A percentile compares a stretch with the other conserved stretches of the same genome.
phyloP scores from a whole-genome alignment of 1,139 yeast species.

The Scheffersomyces lignicola region DNA sequence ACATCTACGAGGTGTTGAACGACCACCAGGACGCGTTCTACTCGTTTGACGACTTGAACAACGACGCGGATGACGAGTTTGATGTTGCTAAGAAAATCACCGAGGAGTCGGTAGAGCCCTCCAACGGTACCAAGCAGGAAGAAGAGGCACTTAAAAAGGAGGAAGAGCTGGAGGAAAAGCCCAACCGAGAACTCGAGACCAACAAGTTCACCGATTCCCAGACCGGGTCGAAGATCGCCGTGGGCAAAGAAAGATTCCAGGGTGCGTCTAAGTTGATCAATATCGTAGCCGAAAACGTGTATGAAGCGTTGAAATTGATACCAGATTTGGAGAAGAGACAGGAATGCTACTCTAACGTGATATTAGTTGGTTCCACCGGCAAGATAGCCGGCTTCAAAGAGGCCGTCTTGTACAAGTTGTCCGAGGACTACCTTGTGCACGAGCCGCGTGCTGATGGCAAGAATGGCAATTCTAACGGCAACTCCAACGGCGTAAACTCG shows the following conservation, averaged over 20 bases:
- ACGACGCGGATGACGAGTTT: conserved; percentile 49
- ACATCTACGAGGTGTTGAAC: conserved; percentile 71
- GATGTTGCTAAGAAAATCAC: conserved; percentile 92
- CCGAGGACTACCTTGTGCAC: conserved; percentile 55
- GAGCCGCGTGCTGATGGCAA: conserved; percentile 30
- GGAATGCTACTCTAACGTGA: conserved; percentile 83
- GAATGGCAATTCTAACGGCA: conserved; percentile 20
- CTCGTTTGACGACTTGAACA: conserved; percentile 50
- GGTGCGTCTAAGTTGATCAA: conserved; percentile 66
- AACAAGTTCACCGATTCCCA: conserved; percentile 64
- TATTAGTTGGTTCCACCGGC: conserved; percentile 76
- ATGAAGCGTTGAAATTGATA: conserved; percentile 51
- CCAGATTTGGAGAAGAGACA: conserved; percentile 74
- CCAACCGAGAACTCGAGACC: conserved; percentile 61
- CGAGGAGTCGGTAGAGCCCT: conserved; percentile 32
- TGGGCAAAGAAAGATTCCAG: conserved; percentile 87
- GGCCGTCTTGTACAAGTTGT: conserved; percentile 59
- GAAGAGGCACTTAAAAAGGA: conserved; percentile 28
- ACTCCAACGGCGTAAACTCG: conserved; percentile 31
- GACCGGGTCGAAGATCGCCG: conserved; percentile 51
- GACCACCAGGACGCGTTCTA: conserved; percentile 56
- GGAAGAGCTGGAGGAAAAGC: conserved; percentile 34
- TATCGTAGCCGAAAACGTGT: conserved; percentile 54
- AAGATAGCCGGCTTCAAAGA: conserved; percentile 76
- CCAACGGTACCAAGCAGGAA: conserved; percentile 16